Evolutionary conservation across 2,329 filamentous ascomycete genomes (phyloP).

Genomic region (Epichloe sibirici): DNA sequence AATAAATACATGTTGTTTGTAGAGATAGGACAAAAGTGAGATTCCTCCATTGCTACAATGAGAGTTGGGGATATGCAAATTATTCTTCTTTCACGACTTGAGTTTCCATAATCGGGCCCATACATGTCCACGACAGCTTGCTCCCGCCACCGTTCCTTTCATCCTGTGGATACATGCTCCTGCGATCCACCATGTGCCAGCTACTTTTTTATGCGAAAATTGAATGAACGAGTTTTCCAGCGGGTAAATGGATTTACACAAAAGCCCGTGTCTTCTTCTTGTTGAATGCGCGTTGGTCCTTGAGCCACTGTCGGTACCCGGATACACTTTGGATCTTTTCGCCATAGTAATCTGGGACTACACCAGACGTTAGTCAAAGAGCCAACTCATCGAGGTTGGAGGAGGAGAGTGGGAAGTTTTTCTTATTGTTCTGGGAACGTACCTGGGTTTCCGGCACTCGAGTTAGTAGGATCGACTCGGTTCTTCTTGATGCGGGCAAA

Average conservation of each 20-base stretch:
- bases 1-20: not conserved
- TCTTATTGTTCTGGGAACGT: constrained; percentile 10
- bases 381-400: not conserved
- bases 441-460: constrained; percentile 78
- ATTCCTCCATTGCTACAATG: constrained; percentile 7
- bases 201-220: not conserved
- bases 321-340: constrained; percentile 93
- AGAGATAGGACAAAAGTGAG: not conserved
- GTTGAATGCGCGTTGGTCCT: constrained; percentile 95
- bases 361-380: constrained; percentile 9
- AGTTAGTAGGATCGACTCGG: constrained; percentile 80
- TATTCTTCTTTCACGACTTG: not conserved
- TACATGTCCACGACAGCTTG: not conserved
- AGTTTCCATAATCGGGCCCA: not conserved
- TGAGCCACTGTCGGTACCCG: constrained; percentile 89
- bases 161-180: constrained; percentile 1
- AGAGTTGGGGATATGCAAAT: constrained; percentile 1
- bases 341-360: constrained; percentile 91
- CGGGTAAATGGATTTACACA: constrained; percentile 27
- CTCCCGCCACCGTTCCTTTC: not conserved
- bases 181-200: not conserved
- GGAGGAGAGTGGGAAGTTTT: not conserved
- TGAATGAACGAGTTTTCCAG: not conserved
- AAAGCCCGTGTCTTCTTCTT: constrained; percentile 72
- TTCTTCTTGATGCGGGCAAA: constrained; percentile 84